Evolutionary conservation across 2,329 filamentous ascomycete genomes (phyloP).

Genomic region (Sporothrix brunneoviolacea): DNA sequence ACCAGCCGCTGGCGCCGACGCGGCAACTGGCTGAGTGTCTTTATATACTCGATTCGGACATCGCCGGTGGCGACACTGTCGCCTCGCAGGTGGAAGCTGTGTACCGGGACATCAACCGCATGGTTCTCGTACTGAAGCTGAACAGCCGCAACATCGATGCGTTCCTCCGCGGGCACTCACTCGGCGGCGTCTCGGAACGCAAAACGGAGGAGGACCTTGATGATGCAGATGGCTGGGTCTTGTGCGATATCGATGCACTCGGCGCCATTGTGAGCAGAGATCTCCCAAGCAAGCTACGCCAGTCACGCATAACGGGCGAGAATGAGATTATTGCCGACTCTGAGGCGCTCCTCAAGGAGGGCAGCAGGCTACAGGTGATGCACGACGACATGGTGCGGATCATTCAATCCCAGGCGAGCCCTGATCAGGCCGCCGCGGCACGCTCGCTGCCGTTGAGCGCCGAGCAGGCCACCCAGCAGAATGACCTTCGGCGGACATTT

Average conservation of each 20-base stretch:
- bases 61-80: constrained; percentile 49
- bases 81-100: constrained; percentile 58
- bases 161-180: constrained; percentile 62
- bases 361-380: constrained; percentile 65
- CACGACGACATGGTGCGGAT: constrained; percentile 72
- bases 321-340: constrained; percentile 62
- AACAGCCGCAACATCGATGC: constrained; percentile 64
- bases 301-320: constrained; percentile 61
- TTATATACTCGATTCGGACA: constrained; percentile 36
- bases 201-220: constrained; percentile 60
- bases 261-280: constrained; percentile 56
- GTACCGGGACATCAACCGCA: constrained; percentile 80
- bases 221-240: constrained; percentile 59
- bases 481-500: constrained; percentile 71
- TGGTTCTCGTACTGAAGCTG: constrained; percentile 87
- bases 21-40: constrained; percentile 61
- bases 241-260: constrained; percentile 70
- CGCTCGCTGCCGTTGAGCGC: constrained; percentile 70
- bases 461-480: constrained; percentile 78
- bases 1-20: constrained; percentile 54
- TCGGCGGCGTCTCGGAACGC: constrained; percentile 42
- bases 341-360: constrained; percentile 61
- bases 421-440: constrained; percentile 56
- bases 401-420: constrained; percentile 63
- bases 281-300: constrained; percentile 57